Evolutionary conservation across 805 yeast species (phyloP), one percentile per base, ranked within the genome.

Genomic region (Cephaloascus albidus): DNA sequence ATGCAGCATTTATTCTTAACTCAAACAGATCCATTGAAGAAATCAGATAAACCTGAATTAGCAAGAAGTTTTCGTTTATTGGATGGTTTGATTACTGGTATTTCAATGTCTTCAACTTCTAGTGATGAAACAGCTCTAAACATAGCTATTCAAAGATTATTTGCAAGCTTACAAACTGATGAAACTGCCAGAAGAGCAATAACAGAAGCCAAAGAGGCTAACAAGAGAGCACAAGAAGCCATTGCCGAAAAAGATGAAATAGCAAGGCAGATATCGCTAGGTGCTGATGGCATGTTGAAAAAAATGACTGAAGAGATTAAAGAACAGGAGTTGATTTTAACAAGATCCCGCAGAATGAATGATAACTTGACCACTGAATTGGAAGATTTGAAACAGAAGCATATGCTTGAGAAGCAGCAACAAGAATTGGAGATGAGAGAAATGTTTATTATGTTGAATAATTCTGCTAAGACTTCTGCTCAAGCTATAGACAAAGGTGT

Each of bases 181-280:
- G 95, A 86, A 39, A 80, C 81, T 60, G 95, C 95, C 10, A 68
- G 78, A 38, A 70, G 83, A 43, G 94, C 96, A 44, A 70, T 65
- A 40, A 54, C 52, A 40, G 87, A 74, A 40, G 68, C 79, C 30
- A 70, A 71, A 49, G 74, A 68, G 35, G 70, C 79, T 33, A 64
- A 70, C 4, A 61, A 55, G 41, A 65, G 63, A 33, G 73, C 80
- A 2, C 81, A 77, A 43, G 71, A 69, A 43, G 78, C 79, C 14
- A 57, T 61, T 16, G 76, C 76, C 2, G 87, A 81, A 50, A 58
- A 78, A 42, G 77, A 75, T 53, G 78, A 74, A 27, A 66, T 86
- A 64, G 73, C 77, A 26, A 65, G 76, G 39, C 86, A 81, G 53
- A 63, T 85, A 19, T 69, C 77, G 3, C 57, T 85, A 52, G 96